A percentile compares a stretch with the other conserved stretches of the same genome.
phyloP scores from a whole-genome alignment of 1,139 yeast genomes.

The Kurtzmaniella quercitrusa region DNA sequence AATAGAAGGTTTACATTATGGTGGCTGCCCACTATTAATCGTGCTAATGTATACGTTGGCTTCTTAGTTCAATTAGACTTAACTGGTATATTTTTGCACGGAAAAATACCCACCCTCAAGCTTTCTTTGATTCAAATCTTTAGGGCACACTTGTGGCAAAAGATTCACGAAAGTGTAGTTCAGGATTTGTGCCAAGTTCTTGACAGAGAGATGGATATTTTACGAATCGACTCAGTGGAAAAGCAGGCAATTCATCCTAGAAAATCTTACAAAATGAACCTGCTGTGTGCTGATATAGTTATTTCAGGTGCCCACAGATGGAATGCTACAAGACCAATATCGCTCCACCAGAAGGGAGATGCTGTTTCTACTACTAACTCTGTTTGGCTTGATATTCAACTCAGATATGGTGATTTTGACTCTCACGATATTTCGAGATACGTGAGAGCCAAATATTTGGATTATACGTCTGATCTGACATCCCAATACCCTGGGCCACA shows the following conservation, averaged over 20 bases:
- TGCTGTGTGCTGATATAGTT: conserved; percentile 89
- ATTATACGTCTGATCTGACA: conserved; percentile 83
- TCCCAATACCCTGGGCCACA: conserved; percentile 91
- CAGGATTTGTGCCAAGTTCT: conserved; percentile 90
- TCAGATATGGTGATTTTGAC: conserved; percentile 95
- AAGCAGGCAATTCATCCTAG: conserved; percentile 95
- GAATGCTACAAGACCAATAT: conserved; percentile 82
- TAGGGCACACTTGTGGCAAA: conserved; percentile 98
- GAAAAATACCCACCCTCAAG: conserved; percentile 95
- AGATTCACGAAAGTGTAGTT: conserved; percentile 93
- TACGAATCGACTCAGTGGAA: conserved; percentile 81
- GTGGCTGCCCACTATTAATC: conserved; percentile 99
- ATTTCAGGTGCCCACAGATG: conserved; percentile 74
- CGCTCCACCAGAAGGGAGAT: conserved; percentile 56
- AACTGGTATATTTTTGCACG: conserved; percentile 95
- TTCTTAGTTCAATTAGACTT: conserved; percentile 92
- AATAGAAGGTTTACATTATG: conserved; percentile 94
- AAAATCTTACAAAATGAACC: conserved; percentile 94
- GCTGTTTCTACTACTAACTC: conserved; percentile 55
- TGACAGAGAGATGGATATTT: conserved; percentile 79
- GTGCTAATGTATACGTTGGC: conserved; percentile 98
- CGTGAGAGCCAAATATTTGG: conserved; percentile 87
- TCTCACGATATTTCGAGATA: conserved; percentile 95
- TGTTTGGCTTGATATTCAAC: conserved; percentile 93
- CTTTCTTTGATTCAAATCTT: conserved; percentile 94